phyloP scores from a whole-genome alignment of 371 early-diverging fungal species.

The Mucor ambiguus region DNA sequence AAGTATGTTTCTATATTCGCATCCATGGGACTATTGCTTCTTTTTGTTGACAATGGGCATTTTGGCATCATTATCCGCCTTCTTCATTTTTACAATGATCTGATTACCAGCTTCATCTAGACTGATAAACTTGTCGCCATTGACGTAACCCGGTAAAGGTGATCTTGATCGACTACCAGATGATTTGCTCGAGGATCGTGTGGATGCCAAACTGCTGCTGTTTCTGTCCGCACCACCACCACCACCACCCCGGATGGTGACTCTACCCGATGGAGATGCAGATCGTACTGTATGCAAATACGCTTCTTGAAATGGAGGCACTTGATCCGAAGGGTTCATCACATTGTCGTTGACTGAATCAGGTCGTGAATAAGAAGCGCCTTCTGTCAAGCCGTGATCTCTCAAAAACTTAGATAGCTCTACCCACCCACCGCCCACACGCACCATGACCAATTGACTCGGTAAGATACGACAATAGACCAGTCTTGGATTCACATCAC shows the following conservation, averaged over 20 bases:
- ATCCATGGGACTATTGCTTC: neutral
- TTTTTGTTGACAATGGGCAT: conserved; percentile 31
- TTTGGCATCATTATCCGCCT: conserved; percentile 41
- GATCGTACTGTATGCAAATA: conserved; percentile 29
- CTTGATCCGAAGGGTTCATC: neutral
- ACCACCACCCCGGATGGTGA: conserved; percentile 44
- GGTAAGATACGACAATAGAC: conserved; percentile 61
- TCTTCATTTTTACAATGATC: conserved; percentile 46
- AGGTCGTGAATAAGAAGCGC: conserved; percentile 13
- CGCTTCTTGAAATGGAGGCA: conserved; percentile 25
- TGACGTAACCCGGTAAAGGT: conserved; percentile 39
- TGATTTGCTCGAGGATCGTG: conserved; percentile 40
- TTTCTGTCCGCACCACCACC: neutral
- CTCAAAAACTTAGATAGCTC: conserved; percentile 56
- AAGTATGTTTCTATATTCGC: neutral
- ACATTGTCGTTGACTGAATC: conserved; percentile 4
- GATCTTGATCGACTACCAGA: conserved; percentile 34
- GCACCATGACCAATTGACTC: conserved; percentile 75
- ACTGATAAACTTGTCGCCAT: conserved; percentile 47
- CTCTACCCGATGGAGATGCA: conserved; percentile 45
- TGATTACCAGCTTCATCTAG: conserved; percentile 50
- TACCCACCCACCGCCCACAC: conserved; percentile 85
- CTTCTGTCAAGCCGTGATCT: conserved; percentile 36
- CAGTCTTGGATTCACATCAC: conserved; percentile 58
- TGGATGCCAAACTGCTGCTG: conserved; percentile 30